These are phyloP conservation scores for Mycena alexandri DNA, from an alignment of 768 basidiomycete genomes.

Conservation along the genomic window DNA sequence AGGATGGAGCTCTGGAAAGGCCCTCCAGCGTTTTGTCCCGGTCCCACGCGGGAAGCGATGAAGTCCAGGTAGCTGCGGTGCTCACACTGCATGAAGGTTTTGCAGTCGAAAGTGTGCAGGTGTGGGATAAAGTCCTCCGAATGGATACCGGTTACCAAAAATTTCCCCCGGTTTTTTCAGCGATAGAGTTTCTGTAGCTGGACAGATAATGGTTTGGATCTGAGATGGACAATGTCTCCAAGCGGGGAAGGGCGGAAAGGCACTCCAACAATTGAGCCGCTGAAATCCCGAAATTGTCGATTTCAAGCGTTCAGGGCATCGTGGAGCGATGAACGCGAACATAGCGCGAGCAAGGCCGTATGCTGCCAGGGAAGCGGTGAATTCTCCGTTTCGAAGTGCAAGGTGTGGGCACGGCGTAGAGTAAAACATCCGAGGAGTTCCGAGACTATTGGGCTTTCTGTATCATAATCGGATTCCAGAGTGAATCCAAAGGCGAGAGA, in stretches of 20 bases:
- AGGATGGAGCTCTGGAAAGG: constrained; percentile 10
- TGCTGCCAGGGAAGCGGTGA: not conserved
- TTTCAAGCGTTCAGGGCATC: constrained; percentile 1
- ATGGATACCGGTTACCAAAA: not conserved
- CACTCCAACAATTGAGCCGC: not conserved
- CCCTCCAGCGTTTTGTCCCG: not conserved
- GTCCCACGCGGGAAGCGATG: constrained; percentile 1
- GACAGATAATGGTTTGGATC: not conserved
- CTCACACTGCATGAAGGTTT: constrained; percentile 16
- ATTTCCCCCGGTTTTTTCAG: not conserved
- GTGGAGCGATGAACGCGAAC: constrained; percentile 2
- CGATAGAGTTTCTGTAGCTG: not conserved
- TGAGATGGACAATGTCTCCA: not conserved
- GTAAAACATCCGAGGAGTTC: constrained; percentile 2
- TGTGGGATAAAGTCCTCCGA: not conserved
- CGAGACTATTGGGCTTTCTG: not conserved
- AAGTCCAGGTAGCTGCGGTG: constrained; percentile 6
- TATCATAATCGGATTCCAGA: not conserved
- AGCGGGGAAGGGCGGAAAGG: not conserved
- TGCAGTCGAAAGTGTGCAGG: constrained; percentile 13
- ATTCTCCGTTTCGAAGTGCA: not conserved
- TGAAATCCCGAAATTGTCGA: not conserved
- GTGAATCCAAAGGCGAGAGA: not conserved
- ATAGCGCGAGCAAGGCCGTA: not conserved
- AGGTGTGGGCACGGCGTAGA: not conserved